A percentile compares a stretch with the other conserved stretches of the same genome.
These are phyloP conservation scores for Calonectria multiphialidica DNA, from an alignment of 2,329 filamentous ascomycete genomes.

Conservation along the genomic window DNA sequence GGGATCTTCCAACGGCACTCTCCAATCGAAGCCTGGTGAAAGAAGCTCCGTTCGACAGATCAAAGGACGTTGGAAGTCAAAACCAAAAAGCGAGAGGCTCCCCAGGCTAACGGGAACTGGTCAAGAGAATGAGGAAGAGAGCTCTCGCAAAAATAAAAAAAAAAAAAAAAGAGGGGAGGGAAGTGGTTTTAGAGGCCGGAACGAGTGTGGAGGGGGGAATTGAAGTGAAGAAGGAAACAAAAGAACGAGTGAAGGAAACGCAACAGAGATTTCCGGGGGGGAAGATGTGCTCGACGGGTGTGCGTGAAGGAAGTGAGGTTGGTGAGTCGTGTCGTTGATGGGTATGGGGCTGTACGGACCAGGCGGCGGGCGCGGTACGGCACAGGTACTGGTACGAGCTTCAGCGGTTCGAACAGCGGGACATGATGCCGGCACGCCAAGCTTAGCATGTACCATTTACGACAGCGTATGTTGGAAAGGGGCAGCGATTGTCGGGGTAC, in stretches of 20 bases:
- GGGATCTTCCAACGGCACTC: conserved; percentile 30
- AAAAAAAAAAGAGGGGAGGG: conserved; percentile 32
- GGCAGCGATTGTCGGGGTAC: conserved; percentile 4
- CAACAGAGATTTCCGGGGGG: conserved; percentile 35
- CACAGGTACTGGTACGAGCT: conserved; percentile 4
- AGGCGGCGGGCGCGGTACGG: background rate
- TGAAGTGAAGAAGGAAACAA: conserved; percentile 30
- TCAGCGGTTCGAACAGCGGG: background rate
- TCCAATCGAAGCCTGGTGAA: conserved; percentile 33
- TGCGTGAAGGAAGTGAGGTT: conserved; percentile 16
- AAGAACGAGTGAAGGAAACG: conserved; percentile 26
- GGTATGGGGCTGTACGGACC: conserved; percentile 2
- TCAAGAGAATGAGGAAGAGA: conserved; percentile 15
- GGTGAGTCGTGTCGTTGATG: conserved; percentile 14
- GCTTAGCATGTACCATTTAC: background rate
- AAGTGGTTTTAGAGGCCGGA: conserved; percentile 41
- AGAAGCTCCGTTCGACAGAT: conserved; percentile 3
- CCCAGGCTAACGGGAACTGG: conserved; percentile 30
- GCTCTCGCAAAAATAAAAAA: conserved; percentile 19
- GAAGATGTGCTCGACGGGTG: conserved; percentile 33
- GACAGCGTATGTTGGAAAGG: background rate
- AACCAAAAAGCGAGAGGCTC: conserved; percentile 33
- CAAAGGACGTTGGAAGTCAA: conserved; percentile 25
- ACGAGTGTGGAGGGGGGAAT: conserved; percentile 41
- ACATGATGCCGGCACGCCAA: background rate